Percentiles rank a stretch among this genome's conserved stretches.
These are phyloP conservation scores for Pyrenochaeta sp. DNA, from an alignment of 2,329 filamentous ascomycete species.

Conservation along the genomic window DNA sequence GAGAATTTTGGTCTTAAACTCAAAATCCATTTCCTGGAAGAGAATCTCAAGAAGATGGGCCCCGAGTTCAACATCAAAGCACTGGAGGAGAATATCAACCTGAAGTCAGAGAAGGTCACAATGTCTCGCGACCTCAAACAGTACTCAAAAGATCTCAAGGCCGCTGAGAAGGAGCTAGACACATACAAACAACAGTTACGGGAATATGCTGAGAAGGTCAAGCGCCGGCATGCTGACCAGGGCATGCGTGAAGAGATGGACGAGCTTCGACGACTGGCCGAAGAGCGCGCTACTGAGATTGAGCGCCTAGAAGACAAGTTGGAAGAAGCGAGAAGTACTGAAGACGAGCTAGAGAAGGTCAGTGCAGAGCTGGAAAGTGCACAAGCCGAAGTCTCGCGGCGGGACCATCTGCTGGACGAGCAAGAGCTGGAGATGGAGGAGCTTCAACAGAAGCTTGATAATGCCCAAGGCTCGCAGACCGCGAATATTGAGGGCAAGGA, in stretches of 20 bases:
- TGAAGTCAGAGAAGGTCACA: constrained; percentile 91
- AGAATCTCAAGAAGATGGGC: constrained; percentile 84
- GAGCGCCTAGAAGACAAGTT: constrained; percentile 45
- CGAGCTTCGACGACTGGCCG: constrained; percentile 54
- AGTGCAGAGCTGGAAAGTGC: constrained; percentile 45
- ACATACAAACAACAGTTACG: constrained; percentile 81
- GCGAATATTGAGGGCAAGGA: constrained; percentile 43
- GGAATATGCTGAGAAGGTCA: constrained; percentile 83
- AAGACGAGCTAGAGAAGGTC: constrained; percentile 49
- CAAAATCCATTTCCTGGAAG: constrained; percentile 96
- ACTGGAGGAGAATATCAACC: constrained; percentile 91
- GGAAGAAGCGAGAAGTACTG: constrained; percentile 38
- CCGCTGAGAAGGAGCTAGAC: constrained; percentile 87
- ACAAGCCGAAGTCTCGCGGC: constrained; percentile 43
- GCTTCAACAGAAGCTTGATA: constrained; percentile 42
- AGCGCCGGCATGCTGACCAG: constrained; percentile 77
- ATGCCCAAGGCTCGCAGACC: constrained; percentile 39
- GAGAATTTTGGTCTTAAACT: constrained; percentile 88
- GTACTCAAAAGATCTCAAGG: constrained; percentile 83
- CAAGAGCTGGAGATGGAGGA: constrained; percentile 49
- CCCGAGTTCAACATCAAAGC: constrained; percentile 90
- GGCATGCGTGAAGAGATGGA: constrained; percentile 70
- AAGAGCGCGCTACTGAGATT: constrained; percentile 52
- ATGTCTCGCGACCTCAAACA: constrained; percentile 87
- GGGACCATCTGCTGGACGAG: constrained; percentile 48